Evolutionary conservation across 176 grass and related monocot species (phyloP), one percentile per base, ranked within the genome.

Genomic region (Oropetium thomaeum): DNA sequence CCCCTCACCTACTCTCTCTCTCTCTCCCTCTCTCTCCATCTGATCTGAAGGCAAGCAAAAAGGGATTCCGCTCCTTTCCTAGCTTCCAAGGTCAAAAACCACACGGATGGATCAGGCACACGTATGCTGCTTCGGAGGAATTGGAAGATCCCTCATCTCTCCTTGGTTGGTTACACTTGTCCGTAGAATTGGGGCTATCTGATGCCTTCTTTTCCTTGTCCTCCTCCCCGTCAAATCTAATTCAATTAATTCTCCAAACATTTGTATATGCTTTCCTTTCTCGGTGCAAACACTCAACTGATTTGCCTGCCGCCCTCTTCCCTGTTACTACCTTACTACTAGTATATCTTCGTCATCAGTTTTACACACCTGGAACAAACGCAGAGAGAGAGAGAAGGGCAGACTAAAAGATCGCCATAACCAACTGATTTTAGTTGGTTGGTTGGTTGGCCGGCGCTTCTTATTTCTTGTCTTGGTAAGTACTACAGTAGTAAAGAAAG

Each of bases 261-360:
- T 32, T 15, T 58, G 78, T 65, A 77, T 81, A 82, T 87, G 58
- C 85, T 72, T 87, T 84, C 27, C 73, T 77, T 73, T 59, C 30
- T 5, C 30, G 3, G 8, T 19, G 48, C 73, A 57, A 76, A 27
- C 26, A 68, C 58, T 29, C 31, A 13, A 20, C 54, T 30, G 61
- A 8, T 22, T 28, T 80, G 7, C 71, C 42, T 33, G 27, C 26
- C 26, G 3, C 25, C 53, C 35, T 41, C 14, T 7, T 35, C 53
- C n/a, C n/a, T n/a, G n/a, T n/a, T n/a, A 17, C 44, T 17, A 5
- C 44, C 44, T 20, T 49, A n/a, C n/a, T n/a, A n/a, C n/a, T n/a
- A n/a, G n/a, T n/a, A 49, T 49, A 49, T 20, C 45, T 49, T 20
- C 17, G 5, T 49, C 45, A 20, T 49, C 45, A 20, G 16, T 49